Evolutionary conservation across 805 yeast species (phyloP).

Genomic region (Cyberlindnera saturnus): DNA sequence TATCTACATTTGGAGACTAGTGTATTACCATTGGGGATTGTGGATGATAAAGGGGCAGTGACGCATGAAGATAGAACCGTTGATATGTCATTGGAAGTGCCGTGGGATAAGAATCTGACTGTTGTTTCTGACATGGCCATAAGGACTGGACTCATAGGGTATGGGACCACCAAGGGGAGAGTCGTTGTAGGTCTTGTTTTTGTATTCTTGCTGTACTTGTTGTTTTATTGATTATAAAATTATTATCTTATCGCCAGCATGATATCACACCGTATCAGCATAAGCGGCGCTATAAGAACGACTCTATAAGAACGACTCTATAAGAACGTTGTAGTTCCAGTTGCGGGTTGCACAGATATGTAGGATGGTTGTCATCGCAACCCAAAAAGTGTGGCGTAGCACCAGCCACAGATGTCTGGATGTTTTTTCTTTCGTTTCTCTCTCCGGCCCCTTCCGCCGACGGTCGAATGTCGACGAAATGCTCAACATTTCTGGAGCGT

Average conservation of each 20-base stretch:
- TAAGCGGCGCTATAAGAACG: too few species aligned
- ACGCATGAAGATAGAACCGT: background rate
- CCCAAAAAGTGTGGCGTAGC: too few species aligned
- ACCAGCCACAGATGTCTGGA: too few species aligned
- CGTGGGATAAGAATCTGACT: background rate
- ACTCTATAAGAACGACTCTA: too few species aligned
- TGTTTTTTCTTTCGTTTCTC: background rate
- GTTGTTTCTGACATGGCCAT: background rate
- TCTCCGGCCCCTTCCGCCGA: background rate
- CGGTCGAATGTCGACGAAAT: too few species aligned
- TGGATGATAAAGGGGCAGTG: background rate
- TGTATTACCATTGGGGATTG: background rate
- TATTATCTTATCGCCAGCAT: too few species aligned
- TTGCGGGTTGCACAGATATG: too few species aligned
- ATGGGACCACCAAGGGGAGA: background rate
- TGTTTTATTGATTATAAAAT: background rate
- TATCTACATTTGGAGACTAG: slow-evolving; percentile 33
- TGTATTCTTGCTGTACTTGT: background rate
- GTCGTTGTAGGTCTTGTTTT: background rate
- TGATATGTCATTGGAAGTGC: background rate
- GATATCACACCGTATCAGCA: too few species aligned
- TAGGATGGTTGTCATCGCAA: too few species aligned
- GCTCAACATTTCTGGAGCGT: too few species aligned
- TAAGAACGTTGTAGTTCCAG: too few species aligned
- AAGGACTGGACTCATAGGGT: background rate